phyloP scores from a whole-genome alignment of 140 eudicot species.

The Oenanthe javanica region DNA sequence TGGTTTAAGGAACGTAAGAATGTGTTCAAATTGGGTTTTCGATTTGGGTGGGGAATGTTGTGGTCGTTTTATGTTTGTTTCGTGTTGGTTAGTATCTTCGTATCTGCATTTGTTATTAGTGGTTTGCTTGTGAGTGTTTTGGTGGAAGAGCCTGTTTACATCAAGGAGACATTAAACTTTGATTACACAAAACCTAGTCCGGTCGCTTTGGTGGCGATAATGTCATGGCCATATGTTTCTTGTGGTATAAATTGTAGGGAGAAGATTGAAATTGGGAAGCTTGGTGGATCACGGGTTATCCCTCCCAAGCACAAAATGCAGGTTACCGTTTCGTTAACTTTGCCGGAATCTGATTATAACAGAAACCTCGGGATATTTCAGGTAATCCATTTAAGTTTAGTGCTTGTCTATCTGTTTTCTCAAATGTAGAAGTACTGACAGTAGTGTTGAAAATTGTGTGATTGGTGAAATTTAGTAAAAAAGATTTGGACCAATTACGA shows the following conservation, averaged over 20 bases:
- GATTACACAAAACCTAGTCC: conserved; percentile 75
- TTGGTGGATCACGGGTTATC: conserved; percentile 34
- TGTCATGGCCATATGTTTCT: conserved; percentile 25
- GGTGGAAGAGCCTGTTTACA: conserved; percentile 59
- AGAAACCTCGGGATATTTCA: conserved; percentile 85
- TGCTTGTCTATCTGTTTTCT: background rate
- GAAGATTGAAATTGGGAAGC: conserved; percentile 17
- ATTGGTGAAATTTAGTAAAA: background rate
- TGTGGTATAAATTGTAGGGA: conserved; percentile 21
- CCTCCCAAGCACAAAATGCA: conserved; percentile 53
- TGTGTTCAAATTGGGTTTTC: conserved; percentile 36
- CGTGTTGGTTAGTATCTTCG: conserved; percentile 46
- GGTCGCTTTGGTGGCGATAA: conserved; percentile 61
- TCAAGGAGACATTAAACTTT: conserved; percentile 43
- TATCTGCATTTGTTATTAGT: conserved; percentile 48
- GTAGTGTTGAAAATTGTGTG: background rate
- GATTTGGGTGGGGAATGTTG: conserved; percentile 66
- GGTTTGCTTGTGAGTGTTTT: conserved; percentile 46
- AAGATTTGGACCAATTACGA: background rate
- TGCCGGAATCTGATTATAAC: conserved; percentile 87
- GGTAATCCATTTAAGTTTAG: conserved; percentile 31
- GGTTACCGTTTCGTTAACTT: conserved; percentile 45
- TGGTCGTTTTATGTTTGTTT: conserved; percentile 63
- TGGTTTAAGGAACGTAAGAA: conserved; percentile 48
- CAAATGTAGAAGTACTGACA: background rate